Conservation (phyloP, 2,329 filamentous ascomycete genomes). For the Epichloe amarillans region DNA sequence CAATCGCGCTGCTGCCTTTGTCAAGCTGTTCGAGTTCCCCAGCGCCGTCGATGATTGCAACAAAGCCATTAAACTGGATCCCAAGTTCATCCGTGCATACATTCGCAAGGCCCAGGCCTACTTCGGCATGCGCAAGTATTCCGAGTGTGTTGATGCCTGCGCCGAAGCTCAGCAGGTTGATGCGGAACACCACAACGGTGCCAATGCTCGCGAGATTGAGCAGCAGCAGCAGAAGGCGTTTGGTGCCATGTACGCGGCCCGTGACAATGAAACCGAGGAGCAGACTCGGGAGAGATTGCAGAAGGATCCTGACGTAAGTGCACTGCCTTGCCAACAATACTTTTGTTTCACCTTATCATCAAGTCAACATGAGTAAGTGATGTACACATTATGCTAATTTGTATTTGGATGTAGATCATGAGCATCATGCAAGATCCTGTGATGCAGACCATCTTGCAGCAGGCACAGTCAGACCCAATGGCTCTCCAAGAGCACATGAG, state of each 20-base stretch:
- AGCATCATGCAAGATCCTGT: constrained; percentile 86
- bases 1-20: constrained; percentile 91
- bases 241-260: constrained; percentile 74
- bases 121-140: constrained; percentile 97
- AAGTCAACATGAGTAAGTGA: not conserved
- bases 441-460: constrained; percentile 95
- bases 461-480: constrained; percentile 85
- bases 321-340: not conserved
- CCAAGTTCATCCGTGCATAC: constrained; percentile 88
- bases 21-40: constrained; percentile 94
- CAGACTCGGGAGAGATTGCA: constrained; percentile 85
- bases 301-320: constrained; percentile 74
- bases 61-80: constrained; percentile 77
- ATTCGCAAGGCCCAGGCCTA: constrained; percentile 92
- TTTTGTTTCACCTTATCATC: not conserved
- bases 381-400: not conserved
- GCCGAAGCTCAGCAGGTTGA: constrained; percentile 69
- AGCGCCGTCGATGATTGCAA: constrained; percentile 88
- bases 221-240: constrained; percentile 89
- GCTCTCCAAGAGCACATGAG: constrained; percentile 95
- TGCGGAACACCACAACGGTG: constrained; percentile 50
- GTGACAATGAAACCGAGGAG: constrained; percentile 91
- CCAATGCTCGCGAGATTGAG: constrained; percentile 84
- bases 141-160: constrained; percentile 82
- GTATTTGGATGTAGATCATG: constrained; percentile 50